Evolutionary conservation across 2,329 filamentous ascomycete species (phyloP).

Genomic region (Parafenestella ontariensis): DNA sequence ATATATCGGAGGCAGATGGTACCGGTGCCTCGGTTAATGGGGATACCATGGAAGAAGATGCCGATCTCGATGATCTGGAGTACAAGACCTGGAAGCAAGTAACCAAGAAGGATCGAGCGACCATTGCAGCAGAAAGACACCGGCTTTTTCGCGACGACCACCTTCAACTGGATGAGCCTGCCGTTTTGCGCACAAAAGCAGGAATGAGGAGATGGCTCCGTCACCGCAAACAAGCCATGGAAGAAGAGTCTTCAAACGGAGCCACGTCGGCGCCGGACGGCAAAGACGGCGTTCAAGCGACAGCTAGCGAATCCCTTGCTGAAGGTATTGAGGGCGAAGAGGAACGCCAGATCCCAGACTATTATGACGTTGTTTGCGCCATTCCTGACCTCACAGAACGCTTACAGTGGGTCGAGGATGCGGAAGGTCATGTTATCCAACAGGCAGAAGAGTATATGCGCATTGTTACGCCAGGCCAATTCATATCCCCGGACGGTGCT

Average conservation of each 20-base stretch:
- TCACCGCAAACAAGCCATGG: conserved; percentile 71
- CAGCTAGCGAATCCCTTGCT: conserved; percentile 77
- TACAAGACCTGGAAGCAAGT: conserved; percentile 99
- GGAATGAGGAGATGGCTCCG: conserved; percentile 90
- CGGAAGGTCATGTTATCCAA: conserved; percentile 87
- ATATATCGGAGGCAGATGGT: conserved; percentile 87
- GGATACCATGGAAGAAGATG: conserved; percentile 74
- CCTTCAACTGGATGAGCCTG: conserved; percentile 86
- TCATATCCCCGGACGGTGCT: conserved; percentile 75
- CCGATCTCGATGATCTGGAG: conserved; percentile 84
- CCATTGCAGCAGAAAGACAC: conserved; percentile 83
- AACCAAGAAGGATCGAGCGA: conserved; percentile 92
- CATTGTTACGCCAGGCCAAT: conserved; percentile 76
- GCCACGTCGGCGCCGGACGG: conserved; percentile 57
- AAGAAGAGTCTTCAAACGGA: conserved; percentile 53
- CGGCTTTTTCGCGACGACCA: conserved; percentile 84
- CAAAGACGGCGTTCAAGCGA: conserved; percentile 56
- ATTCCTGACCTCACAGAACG: conserved; percentile 83
- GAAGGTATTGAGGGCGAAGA: conserved; percentile 88
- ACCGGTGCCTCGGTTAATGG: conserved; percentile 70
- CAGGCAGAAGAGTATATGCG: conserved; percentile 84
- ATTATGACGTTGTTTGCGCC: conserved; percentile 86
- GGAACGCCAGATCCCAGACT: conserved; percentile 86
- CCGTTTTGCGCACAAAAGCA: conserved; percentile 81
- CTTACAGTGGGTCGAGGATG: conserved; percentile 87